Conservation (phyloP, 106 monocot species). For the Agapanthus africanus region DNA sequence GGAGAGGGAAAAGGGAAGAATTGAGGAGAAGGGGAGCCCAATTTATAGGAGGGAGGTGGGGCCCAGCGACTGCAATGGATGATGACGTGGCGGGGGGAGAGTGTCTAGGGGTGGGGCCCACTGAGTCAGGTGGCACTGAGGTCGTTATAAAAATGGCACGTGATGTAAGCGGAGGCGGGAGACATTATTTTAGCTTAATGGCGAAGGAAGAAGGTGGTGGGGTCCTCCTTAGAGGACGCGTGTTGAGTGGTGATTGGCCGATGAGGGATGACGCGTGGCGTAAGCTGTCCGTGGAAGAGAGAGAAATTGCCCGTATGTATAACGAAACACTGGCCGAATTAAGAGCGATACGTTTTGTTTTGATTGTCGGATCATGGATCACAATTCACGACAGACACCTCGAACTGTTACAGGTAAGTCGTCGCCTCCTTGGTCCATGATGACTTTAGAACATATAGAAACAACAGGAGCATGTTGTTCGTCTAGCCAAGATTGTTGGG, state of each 20-base stretch:
- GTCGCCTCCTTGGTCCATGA: no score
- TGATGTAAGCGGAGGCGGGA: background rate
- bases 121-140: background rate
- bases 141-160: background rate
- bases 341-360: background rate
- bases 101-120: no score
- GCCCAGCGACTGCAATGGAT: no score
- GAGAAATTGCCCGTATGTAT: background rate
- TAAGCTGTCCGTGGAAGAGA: background rate
- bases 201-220: slow-evolving; percentile 13
- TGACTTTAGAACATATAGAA: background rate
- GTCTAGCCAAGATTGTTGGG: no score
- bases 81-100: background rate
- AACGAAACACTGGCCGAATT: no score
- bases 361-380: no score
- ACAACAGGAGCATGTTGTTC: no score
- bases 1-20: slow-evolving; percentile 49
- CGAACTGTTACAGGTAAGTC: no score
- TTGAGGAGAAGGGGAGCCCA: slow-evolving; percentile 15
- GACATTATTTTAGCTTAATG: slow-evolving; percentile 34
- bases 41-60: background rate
- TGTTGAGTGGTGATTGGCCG: no score
- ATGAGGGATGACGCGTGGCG: background rate
- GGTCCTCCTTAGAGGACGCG: background rate
- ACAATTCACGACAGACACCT: no score